Conservation (phyloP, 495 filamentous ascomycete species). For the Aspergillus bridgeri region DNA sequence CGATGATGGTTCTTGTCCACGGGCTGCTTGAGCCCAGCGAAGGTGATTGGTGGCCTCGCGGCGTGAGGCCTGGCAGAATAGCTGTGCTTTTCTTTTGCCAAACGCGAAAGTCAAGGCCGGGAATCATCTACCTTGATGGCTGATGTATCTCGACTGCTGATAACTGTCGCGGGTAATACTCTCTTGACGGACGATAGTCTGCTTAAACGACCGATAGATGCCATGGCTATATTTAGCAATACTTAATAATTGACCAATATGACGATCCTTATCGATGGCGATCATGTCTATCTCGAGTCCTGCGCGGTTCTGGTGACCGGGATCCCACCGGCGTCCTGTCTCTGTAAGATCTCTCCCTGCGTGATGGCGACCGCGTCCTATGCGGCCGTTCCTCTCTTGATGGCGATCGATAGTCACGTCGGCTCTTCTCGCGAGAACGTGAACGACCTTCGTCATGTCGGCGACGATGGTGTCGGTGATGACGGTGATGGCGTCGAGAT, state of each 20-base stretch:
- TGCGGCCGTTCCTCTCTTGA: conserved; percentile 25
- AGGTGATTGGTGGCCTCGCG: conserved; percentile 1
- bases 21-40: not conserved
- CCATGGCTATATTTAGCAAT: not conserved
- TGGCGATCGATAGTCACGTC: conserved; percentile 26
- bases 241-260: not conserved
- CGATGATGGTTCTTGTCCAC: not conserved
- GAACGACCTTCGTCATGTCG: conserved; percentile 35
- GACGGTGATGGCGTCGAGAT: conserved; percentile 53
- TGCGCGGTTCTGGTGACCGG: conserved; percentile 34
- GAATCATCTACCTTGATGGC: not conserved
- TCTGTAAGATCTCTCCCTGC: conserved; percentile 21
- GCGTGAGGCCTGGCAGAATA: not conserved
- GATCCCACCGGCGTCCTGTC: conserved; percentile 30
- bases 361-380: conserved; percentile 17
- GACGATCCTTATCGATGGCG: conserved; percentile 22
- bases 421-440: conserved; percentile 29
- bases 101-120: not conserved
- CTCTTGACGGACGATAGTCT: not conserved
- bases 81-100: not conserved
- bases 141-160: not conserved
- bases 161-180: not conserved
- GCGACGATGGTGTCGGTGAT: conserved; percentile 46
- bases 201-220: not conserved
- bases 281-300: conserved; percentile 33